phyloP scores from a whole-genome alignment of 2,329 filamentous ascomycete genomes.

The Penicillium sp. region DNA sequence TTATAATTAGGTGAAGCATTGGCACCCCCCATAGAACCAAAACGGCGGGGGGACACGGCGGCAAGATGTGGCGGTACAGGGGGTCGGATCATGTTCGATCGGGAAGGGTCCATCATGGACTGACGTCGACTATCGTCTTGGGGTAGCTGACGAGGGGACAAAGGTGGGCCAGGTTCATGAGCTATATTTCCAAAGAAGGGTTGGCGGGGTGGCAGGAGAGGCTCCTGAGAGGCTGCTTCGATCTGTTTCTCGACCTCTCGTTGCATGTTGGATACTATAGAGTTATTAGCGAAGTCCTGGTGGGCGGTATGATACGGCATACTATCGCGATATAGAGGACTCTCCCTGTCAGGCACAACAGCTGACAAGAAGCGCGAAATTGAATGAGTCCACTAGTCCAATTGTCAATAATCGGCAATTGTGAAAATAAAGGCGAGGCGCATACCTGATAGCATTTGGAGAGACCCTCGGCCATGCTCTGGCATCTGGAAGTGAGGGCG shows the following conservation, averaged over 20 bases:
- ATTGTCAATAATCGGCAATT: neutral
- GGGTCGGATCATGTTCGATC: conserved; percentile 72
- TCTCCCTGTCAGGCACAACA: conserved; percentile 75
- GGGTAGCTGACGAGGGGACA: conserved; percentile 85
- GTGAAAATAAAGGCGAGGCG: conserved; percentile 6
- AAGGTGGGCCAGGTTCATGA: conserved; percentile 71
- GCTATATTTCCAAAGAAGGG: conserved; percentile 66
- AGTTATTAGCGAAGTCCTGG: conserved; percentile 23
- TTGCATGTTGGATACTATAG: conserved; percentile 60
- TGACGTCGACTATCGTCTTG: conserved; percentile 80
- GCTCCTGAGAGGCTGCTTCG: conserved; percentile 68
- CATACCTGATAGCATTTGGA: conserved; percentile 70
- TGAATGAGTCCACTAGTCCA: conserved; percentile 75
- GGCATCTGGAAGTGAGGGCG: conserved; percentile 78
- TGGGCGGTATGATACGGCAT: conserved; percentile 39
- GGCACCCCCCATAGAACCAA: conserved; percentile 78
- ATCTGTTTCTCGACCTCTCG: conserved; percentile 66
- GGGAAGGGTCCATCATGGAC: conserved; percentile 66
- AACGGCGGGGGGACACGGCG: conserved; percentile 76
- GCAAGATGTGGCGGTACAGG: conserved; percentile 82
- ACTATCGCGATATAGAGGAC: conserved; percentile 81
- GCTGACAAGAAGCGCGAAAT: conserved; percentile 75
- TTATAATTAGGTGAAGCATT: conserved; percentile 75
- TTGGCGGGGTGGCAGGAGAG: conserved; percentile 65
- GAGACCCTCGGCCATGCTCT: conserved; percentile 80